Conservation (phyloP, 2,329 filamentous ascomycete species). For the Pseudocercospora vitis region DNA sequence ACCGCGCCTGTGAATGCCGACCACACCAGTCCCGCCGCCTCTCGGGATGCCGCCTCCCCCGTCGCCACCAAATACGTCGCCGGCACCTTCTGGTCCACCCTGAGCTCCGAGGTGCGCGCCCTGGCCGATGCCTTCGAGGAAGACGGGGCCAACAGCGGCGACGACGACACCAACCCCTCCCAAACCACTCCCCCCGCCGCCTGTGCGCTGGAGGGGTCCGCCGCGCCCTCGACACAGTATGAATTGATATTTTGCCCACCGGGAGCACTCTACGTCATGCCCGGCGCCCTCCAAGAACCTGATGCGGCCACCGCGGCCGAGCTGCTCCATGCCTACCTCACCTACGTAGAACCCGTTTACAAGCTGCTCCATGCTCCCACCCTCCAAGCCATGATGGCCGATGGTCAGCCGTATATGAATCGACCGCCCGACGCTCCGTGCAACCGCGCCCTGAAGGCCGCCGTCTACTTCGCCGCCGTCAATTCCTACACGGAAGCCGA, state of each 20-base stretch:
- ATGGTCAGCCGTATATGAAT: constrained; percentile 30
- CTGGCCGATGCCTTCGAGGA: constrained; percentile 37
- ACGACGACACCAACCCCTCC: constrained; percentile 26
- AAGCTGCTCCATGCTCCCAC: constrained; percentile 36
- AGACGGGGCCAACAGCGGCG: constrained; percentile 20
- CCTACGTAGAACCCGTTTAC: constrained; percentile 34
- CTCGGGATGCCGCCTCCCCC: constrained; percentile 16
- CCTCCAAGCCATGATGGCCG: constrained; percentile 27
- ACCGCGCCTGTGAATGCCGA: not conserved
- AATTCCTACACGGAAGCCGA: constrained; percentile 36
- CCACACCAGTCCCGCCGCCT: constrained; percentile 12
- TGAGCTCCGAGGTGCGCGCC: constrained; percentile 37
- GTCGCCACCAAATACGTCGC: constrained; percentile 34
- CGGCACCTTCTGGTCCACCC: constrained; percentile 36
- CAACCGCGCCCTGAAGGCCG: constrained; percentile 33
- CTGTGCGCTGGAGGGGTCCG: constrained; percentile 14
- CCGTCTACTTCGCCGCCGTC: constrained; percentile 36
- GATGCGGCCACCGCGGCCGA: constrained; percentile 16
- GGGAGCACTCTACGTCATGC: constrained; percentile 36
- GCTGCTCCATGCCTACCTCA: constrained; percentile 30
- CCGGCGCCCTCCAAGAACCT: constrained; percentile 34
- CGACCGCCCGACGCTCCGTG: constrained; percentile 26
- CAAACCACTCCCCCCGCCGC: constrained; percentile 20
- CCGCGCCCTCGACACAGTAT: constrained; percentile 21
- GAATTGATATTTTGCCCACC: constrained; percentile 37